Base-by-base conservation (phyloP, 139 green algal species). In the Coelastrella sp. region DNA sequence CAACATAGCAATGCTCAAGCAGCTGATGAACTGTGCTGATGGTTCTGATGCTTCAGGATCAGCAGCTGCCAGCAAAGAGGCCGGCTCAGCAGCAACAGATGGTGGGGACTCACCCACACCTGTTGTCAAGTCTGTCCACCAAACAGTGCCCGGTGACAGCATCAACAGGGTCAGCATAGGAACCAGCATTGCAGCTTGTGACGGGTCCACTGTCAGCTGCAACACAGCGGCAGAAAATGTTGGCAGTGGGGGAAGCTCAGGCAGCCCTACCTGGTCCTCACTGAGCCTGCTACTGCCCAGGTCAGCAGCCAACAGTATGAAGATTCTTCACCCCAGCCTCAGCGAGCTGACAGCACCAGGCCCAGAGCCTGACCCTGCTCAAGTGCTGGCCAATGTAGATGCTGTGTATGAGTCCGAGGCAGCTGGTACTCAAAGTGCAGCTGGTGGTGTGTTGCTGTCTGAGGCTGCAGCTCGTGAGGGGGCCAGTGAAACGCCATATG, bases 121-220 rank as follows among this genome's bases (percentile, higher is more conserved):
- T 76, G 74, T 22, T 9, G 74, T 59, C 7, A 8, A 22, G 74
- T 9, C 74, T 27, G 17, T 19, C 72, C 17, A 25, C 14, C 72
- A 11, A 60, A 24, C 24, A 80, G 74, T 80, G 74, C 24, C 27
- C 4, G 57, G 17, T 65, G 82, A 87, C 66, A 88, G 68, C 49
- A n/a, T 25, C 17, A 57, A 58, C 68, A 65, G 84, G 20, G 84
- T 88, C 49, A 88, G 84, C 84, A 88, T 88, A 10, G 84, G 84
- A 35, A 88, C 61, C 84, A 72, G 49, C 20, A 88, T 88, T 14
- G 27, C 84, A 70, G 84, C 84, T 19, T 35, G 17, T 11, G 57
- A 63, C n/a, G 57, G 11, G n/a, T 15, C 68, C 24, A 19, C 15
- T 27, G 19, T 11, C 65, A 78, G 65, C 56, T 35, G 6, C 20